Evolutionary conservation across 75 land plant genomes (phyloP), one percentile per base, ranked within the genome.

Genomic region (Cupressus sempervirens): DNA sequence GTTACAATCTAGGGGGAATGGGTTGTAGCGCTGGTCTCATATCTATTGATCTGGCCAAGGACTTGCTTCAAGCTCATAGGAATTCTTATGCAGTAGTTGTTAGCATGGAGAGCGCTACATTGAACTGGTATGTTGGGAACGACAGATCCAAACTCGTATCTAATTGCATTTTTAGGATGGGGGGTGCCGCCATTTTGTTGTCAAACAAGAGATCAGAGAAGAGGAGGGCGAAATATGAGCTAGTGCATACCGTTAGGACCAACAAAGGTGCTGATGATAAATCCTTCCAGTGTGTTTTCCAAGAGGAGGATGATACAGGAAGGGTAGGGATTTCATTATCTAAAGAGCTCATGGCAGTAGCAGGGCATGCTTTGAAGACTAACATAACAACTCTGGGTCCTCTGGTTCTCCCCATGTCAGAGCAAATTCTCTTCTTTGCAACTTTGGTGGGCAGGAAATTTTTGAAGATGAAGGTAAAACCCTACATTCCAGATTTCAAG

Each of bases 11-110:
- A 32, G 91, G 91, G 0, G 91, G 91, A 14, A 90, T 90, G 91
- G 91, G 91, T 18, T 90, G 91, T 88, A 86, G 88, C 26, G 91
- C 91, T 1, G 91, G 91, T 6, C 68, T 90, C n/a, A 90, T 90
- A 26, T 80, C 91, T 29, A 83, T 90, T 26, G 91, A 90, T 48
- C 80, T 90, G 70, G 91, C 91, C 23, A 89, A 89, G n/a, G 80
- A 90, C 35, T 80, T 86, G 34, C 91, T 90, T 1, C 91, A 90
- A 54, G 91, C 89, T 20, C 88, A 89, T 62, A 23, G 83, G 23
- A 84, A 75, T 26, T 68, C 91, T 3, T 86, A 89, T 75, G 91
- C 91, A 1, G 16, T 90, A 12, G 91, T 91, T 1, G 89, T 91
- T 3, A 90, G 89, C 85, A 90, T 86, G 86, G 92, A 91, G 84